phyloP scores from a whole-genome alignment of 768 basidiomycete species.

The Tylopilus plumbeoviolaceoides region DNA sequence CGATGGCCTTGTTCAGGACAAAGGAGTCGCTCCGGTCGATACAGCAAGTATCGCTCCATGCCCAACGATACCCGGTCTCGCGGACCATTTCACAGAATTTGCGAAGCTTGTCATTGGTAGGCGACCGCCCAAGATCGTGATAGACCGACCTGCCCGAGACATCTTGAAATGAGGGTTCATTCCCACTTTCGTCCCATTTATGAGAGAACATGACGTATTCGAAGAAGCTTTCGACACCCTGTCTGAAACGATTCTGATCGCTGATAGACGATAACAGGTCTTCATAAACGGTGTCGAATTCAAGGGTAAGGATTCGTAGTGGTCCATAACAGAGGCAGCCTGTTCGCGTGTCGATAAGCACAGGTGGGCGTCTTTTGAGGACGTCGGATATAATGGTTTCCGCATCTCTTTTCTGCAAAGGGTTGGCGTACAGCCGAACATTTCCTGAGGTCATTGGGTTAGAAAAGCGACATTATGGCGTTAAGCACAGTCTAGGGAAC shows the following conservation, averaged over 20 bases:
- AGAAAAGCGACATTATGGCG: no score
- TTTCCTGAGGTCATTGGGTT: not conserved
- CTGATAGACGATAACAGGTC: not conserved
- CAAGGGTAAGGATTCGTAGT: not conserved
- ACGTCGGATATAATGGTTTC: not conserved
- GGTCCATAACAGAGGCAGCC: not conserved
- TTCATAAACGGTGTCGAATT: no score
- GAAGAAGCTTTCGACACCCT: conserved; percentile 1
- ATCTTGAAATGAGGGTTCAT: conserved; percentile 1
- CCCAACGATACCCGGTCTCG: not conserved
- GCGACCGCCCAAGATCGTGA: no score
- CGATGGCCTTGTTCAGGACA: not conserved
- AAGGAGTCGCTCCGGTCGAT: not conserved
- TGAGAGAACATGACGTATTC: conserved; percentile 12
- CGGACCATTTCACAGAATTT: not conserved
- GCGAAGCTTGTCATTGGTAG: not conserved
- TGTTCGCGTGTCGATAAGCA: no score
- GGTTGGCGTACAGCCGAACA: not conserved
- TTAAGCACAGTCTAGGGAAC: no score
- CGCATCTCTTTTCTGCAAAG: not conserved
- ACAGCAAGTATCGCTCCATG: not conserved
- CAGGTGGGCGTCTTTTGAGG: not conserved
- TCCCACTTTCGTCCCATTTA: conserved; percentile 2
- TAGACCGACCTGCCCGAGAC: not conserved
- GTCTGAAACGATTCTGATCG: not conserved